Evolutionary conservation across 192 early-diverging fungal species (phyloP).

Genomic region (Haplosporangium gracile): DNA sequence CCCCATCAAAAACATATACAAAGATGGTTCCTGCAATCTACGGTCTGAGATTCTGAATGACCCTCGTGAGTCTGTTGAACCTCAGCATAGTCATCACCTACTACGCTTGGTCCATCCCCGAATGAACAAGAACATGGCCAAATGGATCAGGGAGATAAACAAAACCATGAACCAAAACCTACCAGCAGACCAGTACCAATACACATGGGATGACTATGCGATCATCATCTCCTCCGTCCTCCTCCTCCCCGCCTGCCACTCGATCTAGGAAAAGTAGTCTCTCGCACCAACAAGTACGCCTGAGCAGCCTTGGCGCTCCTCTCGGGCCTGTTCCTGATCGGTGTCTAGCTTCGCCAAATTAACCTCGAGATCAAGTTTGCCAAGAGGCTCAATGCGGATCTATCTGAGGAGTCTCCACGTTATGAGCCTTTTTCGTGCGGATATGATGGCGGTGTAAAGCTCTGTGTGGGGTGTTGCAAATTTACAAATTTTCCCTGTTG

Average conservation of each 20-base stretch:
- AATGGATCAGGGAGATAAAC: too few relatives aligned
- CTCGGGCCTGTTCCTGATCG: background rate
- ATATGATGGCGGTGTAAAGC: background rate
- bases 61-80: background rate
- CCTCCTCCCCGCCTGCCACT: background rate
- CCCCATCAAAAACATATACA: background rate
- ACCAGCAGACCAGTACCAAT: background rate
- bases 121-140: background rate
- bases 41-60: background rate
- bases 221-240: background rate
- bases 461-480: background rate
- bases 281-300: background rate
- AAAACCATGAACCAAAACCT: too few relatives aligned
- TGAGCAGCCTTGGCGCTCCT: background rate
- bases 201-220: background rate
- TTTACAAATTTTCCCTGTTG: background rate
- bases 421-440: too few relatives aligned
- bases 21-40: background rate
- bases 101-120: background rate
- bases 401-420: background rate
- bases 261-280: background rate
- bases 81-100: background rate
- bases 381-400: background rate
- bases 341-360: background rate
- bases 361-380: background rate